Base-by-base conservation (phyloP, 208 protist species). In the Trichomonas tenax region DNA sequence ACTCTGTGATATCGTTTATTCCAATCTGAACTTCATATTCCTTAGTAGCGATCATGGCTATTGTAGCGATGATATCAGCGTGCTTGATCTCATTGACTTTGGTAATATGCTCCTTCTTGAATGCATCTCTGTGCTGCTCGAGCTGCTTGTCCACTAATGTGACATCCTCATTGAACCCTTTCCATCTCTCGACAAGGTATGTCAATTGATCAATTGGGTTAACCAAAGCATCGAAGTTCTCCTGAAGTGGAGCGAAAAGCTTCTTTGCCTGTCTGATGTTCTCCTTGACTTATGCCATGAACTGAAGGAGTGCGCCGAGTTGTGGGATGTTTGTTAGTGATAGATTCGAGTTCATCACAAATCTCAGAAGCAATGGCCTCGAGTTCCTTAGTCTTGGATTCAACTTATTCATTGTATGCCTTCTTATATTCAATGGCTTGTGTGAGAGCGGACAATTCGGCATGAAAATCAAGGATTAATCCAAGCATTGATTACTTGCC, bases 11-110 rank as follows among this genome's bases (percentile, higher is more conserved):
- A 58, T 98, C 98, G 82, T 98, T 97, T 14, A 99, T 96, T 88
- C 98, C 97, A 15, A 98, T 97, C 96, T 99, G 98, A 96, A 99
- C 99, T 96, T 98, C 98, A 46, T 99, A 98, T 97, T 99, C 99
- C 44, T 98, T 98, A 46, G 98, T 97, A 10, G 98, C 99, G 38
- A 98, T 98, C 49, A 98, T 98, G 72, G 98, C 98, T 31, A 99
- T 96, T 96, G 98, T 98, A 40, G 96, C 96, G 96, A 99, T 99
- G 96, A 98, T 98, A 97, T 99, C 98, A 23, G 97, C 97, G 96
- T 99, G 98, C 89, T 98, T 4, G n/a, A 93, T 93, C 46, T 93
- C 86, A 49, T 93, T 44, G 31, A 93, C 86, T 93, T 93, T 44
- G 34, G 86, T 26, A 38, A 93, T 23, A 38, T 93, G 86, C 46